Evolutionary conservation across 805 yeast species (phyloP), one percentile per base, ranked within the genome.

Genomic region (Suhomyces faveliae): DNA sequence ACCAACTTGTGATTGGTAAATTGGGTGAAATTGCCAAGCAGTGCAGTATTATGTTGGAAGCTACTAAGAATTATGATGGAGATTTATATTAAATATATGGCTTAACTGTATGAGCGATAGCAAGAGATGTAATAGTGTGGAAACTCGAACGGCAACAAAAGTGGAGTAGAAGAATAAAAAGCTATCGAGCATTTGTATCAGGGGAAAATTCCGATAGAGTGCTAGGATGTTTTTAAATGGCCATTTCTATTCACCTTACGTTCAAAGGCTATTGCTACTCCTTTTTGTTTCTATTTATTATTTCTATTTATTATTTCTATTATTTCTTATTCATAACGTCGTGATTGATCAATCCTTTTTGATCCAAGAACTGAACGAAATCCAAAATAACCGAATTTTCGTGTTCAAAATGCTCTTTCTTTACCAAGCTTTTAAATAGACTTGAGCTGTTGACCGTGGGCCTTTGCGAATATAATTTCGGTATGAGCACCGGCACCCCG

Each of bases 1-100:
- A 89, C 64, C 78, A 74, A 50, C 77, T 79, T 42, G 92, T 89
- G 9, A 77, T 89, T 51, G 69, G 78, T 35, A 83, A 83, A 54
- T 72, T 89, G 63, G 84, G 78, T 2, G 91, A 87, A 50, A 78
- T 89, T 46, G 92, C 88, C 1, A 78, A 84, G 56, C 97, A 89
- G 67, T 92, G 94, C 33, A 68, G 72, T 42, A 84, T 89, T 22
- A 71, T 90, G 70, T 74, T 80, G 38, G 95, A 87, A 43, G 89
- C 96, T 62, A 74, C 87, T 21, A 75, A 76, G 53, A 75, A 80
- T 49, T 79, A 87, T 76, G 75, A 78, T 45, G 68, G 78, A 48
- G 89, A 85, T 46, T 74, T 73, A 35, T 54, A 57, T 43, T 51
- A 24, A 49, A 11, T 13, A 42, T 17, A 43, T 38, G 35, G 8